phyloP scores from a whole-genome alignment of 139 green algal species.

The Pleodorina starrii region DNA sequence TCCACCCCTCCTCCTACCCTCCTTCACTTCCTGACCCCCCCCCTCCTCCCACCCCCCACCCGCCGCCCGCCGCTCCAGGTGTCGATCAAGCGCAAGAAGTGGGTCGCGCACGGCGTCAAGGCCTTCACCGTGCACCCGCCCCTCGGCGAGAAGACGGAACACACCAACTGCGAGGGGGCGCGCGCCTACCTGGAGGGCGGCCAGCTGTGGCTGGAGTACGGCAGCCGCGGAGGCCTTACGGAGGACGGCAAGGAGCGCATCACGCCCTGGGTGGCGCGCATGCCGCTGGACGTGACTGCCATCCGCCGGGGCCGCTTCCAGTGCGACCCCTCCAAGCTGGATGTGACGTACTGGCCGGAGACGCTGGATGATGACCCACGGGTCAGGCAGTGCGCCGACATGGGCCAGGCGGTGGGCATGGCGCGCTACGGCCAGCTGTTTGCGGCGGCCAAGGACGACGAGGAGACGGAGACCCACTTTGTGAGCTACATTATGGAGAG shows the following conservation, averaged over 20 bases:
- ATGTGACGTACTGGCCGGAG: constrained; percentile 36
- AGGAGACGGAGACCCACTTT: constrained; percentile 26
- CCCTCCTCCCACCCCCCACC: neutral
- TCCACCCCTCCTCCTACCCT: neutral
- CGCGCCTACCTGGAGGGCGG: constrained; percentile 26
- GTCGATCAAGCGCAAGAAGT: constrained; percentile 13
- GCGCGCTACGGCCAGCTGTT: constrained; percentile 33
- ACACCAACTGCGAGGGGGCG: constrained; percentile 34
- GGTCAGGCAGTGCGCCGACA: constrained; percentile 36
- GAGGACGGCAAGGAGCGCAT: neutral
- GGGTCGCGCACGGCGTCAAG: constrained; percentile 37
- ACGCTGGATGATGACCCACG: neutral
- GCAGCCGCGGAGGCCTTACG: neutral
- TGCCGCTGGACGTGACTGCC: constrained; percentile 17
- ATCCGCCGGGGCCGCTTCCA: constrained; percentile 2
- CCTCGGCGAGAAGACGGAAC: neutral
- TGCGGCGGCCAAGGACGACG: constrained; percentile 16
- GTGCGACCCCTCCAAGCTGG: neutral
- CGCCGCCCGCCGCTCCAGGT: neutral
- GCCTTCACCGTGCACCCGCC: neutral
- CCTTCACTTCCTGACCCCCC: neutral
- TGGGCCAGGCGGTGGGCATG: constrained; percentile 40
- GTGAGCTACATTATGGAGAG: constrained; percentile 36
- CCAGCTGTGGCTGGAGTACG: constrained; percentile 35
- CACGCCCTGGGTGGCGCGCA: constrained; percentile 4